Percentiles rank a stretch among this genome's conserved stretches.
Evolutionary conservation across 768 basidiomycete species (phyloP).

Genomic region (Pisolithus marmoratus): DNA sequence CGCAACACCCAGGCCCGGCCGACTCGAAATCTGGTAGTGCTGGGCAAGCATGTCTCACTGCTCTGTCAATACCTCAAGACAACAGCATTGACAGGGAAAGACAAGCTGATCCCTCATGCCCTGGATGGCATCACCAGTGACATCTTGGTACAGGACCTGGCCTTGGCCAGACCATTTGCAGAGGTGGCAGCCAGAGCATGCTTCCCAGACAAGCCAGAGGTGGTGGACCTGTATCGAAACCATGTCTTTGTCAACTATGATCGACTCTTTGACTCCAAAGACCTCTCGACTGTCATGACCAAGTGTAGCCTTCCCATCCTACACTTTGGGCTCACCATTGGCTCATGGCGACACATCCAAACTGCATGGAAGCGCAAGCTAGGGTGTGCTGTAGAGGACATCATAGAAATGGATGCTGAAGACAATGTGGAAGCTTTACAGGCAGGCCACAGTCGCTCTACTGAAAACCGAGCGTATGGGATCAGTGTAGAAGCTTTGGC

Average conservation of each 20-base stretch:
- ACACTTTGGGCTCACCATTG: no score
- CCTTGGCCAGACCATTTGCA: conserved; percentile 16
- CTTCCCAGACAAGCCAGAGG: no score
- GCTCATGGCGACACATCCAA: no score
- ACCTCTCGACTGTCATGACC: no score
- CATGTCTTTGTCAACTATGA: no score
- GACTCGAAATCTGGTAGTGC: neutral
- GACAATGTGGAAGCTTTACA: no score
- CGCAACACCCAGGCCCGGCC: neutral
- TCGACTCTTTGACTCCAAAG: no score
- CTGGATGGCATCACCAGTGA: conserved; percentile 18
- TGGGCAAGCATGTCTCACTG: neutral
- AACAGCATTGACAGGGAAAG: neutral
- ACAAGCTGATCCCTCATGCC: conserved; percentile 25
- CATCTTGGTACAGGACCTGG: conserved; percentile 22
- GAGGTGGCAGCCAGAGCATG: neutral
- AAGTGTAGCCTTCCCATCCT: no score
- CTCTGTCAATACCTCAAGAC: neutral
- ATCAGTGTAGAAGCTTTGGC: neutral
- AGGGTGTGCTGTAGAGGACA: no score
- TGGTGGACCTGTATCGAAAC: no score
- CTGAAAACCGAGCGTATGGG: neutral
- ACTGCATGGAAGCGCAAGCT: no score
- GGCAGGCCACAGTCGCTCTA: neutral
- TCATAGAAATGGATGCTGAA: no score